A percentile compares a stretch with the other conserved stretches of the same genome.
phyloP scores from a whole-genome alignment of 192 early-diverging fungal genomes.

The Paraglomus brasilianum region DNA sequence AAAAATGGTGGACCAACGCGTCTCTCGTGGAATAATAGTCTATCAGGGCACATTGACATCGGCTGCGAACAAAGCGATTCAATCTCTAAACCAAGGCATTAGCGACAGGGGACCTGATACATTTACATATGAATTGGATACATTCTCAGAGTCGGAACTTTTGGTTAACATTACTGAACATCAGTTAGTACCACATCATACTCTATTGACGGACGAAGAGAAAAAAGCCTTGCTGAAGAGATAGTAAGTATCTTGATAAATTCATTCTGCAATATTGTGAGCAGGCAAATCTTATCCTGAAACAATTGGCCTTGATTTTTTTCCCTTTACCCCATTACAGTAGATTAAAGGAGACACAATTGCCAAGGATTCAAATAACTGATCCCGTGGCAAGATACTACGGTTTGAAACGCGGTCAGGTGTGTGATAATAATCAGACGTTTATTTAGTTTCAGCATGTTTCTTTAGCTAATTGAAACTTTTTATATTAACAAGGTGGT shows the following conservation, averaged over 20 bases:
- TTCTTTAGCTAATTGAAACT: neutral
- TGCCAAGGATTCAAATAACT: constrained; percentile 82
- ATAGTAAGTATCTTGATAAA: constrained; percentile 65
- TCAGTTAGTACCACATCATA: constrained; percentile 92
- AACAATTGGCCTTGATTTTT: constrained; percentile 6
- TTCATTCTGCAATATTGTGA: neutral
- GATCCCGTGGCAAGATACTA: constrained; percentile 98
- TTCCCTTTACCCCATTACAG: constrained; percentile 38
- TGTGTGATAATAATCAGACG: constrained; percentile 28
- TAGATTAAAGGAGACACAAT: constrained; percentile 91
- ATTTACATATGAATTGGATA: constrained; percentile 62
- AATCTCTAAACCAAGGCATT: constrained; percentile 44
- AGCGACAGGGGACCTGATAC: constrained; percentile 45
- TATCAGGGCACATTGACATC: constrained; percentile 82
- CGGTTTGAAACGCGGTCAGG: constrained; percentile 81
- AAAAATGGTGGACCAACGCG: constrained; percentile 81
- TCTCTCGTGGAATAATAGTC: constrained; percentile 84
- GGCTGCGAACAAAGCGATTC: constrained; percentile 79
- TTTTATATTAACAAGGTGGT: constrained; percentile 61
- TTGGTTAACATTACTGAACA: constrained; percentile 98
- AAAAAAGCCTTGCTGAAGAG: constrained; percentile 86
- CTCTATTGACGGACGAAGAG: constrained; percentile 80
- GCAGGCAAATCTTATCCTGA: neutral
- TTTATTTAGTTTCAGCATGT: neutral
- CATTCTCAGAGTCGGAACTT: constrained; percentile 89